phyloP scores from a whole-genome alignment of 2,329 filamentous ascomycete genomes.

The Pseudogymnoascus sp. region DNA sequence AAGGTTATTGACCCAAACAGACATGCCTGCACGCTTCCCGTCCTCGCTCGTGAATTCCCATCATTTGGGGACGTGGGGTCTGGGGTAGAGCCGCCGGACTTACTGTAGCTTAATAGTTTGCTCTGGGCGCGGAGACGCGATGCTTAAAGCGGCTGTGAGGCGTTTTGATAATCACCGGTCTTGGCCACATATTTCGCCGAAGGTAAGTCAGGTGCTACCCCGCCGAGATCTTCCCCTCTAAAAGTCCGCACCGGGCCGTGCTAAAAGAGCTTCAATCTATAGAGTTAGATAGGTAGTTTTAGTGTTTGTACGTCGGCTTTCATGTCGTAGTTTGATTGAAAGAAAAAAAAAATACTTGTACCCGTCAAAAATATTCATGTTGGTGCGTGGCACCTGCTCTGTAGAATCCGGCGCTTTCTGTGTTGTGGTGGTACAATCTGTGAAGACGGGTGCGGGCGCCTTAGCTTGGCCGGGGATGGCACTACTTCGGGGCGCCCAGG shows the following conservation, averaged over 20 bases:
- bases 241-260: neutral
- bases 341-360: no score
- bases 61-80: neutral
- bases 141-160: neutral
- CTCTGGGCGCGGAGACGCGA: neutral
- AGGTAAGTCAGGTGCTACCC: neutral
- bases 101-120: neutral
- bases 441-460: neutral
- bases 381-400: no score
- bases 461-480: neutral
- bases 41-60: neutral
- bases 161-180: neutral
- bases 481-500: neutral
- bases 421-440: no score
- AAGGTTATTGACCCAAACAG: neutral
- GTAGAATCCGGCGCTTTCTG: no score
- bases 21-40: neutral
- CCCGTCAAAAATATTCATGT: no score
- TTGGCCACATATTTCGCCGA: neutral
- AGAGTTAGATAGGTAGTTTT: no score
- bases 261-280: no score
- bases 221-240: neutral
- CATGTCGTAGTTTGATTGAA: no score
- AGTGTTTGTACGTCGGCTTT: no score
- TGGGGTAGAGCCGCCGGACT: neutral